Conservation (phyloP, 192 early-diverging fungal species). For the Backusella circina region DNA sequence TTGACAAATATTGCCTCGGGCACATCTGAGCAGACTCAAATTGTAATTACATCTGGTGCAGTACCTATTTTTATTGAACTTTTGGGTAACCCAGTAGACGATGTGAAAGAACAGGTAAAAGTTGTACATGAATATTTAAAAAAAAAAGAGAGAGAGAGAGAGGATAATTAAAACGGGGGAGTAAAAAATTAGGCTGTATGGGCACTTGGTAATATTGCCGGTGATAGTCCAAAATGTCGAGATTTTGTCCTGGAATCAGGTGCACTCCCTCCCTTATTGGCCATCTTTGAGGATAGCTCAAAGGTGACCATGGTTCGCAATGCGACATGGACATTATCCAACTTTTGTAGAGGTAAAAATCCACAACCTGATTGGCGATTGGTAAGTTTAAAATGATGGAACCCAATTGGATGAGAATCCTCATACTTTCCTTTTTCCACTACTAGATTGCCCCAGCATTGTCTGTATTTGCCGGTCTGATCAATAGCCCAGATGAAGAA, state of each 20-base stretch:
- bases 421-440: neutral
- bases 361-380: conserved; percentile 65
- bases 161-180: neutral
- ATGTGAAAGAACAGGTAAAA: conserved; percentile 40
- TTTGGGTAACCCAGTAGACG: conserved; percentile 27
- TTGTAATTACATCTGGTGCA: conserved; percentile 42
- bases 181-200: conserved; percentile 44
- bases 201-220: conserved; percentile 55
- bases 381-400: conserved; percentile 25
- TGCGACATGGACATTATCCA: conserved; percentile 76
- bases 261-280: conserved; percentile 30
- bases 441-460: conserved; percentile 18
- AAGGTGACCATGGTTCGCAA: conserved; percentile 68
- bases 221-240: conserved; percentile 38
- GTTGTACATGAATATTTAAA: neutral
- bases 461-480: conserved; percentile 52
- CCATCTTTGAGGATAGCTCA: conserved; percentile 26
- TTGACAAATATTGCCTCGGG: conserved; percentile 51
- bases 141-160: neutral
- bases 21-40: conserved; percentile 38
- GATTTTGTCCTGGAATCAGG: conserved; percentile 37
- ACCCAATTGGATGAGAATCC: neutral
- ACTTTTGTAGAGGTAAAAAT: conserved; percentile 75
- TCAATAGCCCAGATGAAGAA: conserved; percentile 66
- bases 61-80: conserved; percentile 44